Evolutionary conservation across 2,329 filamentous ascomycete species (phyloP).

Genomic region (Calonectria fujianensis): DNA sequence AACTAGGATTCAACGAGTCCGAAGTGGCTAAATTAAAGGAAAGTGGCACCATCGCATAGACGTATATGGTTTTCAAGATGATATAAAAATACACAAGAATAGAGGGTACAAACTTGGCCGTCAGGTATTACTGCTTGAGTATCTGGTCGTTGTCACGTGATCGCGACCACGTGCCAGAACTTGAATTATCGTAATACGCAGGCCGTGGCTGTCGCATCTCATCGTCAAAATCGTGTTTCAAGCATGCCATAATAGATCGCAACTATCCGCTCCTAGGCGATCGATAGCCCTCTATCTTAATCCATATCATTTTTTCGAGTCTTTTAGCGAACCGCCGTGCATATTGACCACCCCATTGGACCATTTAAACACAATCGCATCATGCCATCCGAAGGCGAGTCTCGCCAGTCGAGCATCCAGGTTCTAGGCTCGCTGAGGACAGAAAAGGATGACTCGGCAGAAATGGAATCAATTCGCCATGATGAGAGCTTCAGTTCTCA

Average conservation of each 20-base stretch:
- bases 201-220: background rate
- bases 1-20: slow-evolving; percentile 74
- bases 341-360: background rate
- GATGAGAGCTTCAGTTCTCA: background rate
- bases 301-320: background rate
- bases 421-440: background rate
- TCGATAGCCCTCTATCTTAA: background rate
- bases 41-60: slow-evolving; percentile 78
- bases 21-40: slow-evolving; percentile 78
- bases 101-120: background rate
- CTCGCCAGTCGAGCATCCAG: slow-evolving; percentile 1
- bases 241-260: slow-evolving; percentile 1
- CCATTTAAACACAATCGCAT: background rate
- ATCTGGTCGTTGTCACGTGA: background rate
- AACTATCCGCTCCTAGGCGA: background rate
- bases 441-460: background rate
- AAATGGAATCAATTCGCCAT: background rate
- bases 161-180: background rate
- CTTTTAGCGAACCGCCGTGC: background rate
- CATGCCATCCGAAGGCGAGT: background rate
- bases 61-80: background rate
- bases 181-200: background rate
- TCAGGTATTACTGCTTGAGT: background rate
- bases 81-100: background rate
- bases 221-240: background rate